Base-by-base conservation (phyloP, 73 alveolate genomes). In the Blepharisma stoltei region DNA sequence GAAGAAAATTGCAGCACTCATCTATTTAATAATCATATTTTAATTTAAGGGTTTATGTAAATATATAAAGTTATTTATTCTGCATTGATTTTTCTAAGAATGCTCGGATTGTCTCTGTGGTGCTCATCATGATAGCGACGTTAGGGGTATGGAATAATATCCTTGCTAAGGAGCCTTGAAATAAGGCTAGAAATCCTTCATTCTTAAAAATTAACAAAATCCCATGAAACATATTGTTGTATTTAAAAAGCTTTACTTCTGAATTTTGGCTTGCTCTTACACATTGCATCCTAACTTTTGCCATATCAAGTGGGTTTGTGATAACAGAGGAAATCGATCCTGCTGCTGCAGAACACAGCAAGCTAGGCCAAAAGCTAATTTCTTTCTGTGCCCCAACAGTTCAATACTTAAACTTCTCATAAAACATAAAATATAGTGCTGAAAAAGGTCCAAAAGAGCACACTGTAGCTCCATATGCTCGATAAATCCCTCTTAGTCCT, bases 401-500 rank as follows among this genome's bases (percentile, higher is more conserved):
- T 2, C 11, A 44, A 14, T 69, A n/a, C 79, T 69, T 69, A 45
- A 79, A 73, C 71, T 89, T 81, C 83, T 95, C 99, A 77, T 95
- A 95, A 76, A 95, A 95, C 81, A 93, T 80, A 68, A 95, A 95
- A 82, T 93, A 95, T 46, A 95, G 86, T 5, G 98, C 99, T 6
- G 97, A 89, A 65, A 91, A 95, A 6, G 99, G 99, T 6, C 99
- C 99, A 78, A 93, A 95, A 47, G 96, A 85, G 44, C 90, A 90
- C 8, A 95, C 92, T 4, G 99, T 95, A 0, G 83, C 83, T 18
- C 78, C 44, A 55, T 81, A 78, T 20, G 96, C 99, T 81, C 93
- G 76, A 83, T 95, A 95, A 6, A 95, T 87, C 6, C 97, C 98
- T 55, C 95, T 78, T 0, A 90, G 67, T 47, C 98, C 99, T 84